These are phyloP conservation scores for Malus hybrid DNA, from an alignment of 331 rosid species.

Conservation along the genomic window DNA sequence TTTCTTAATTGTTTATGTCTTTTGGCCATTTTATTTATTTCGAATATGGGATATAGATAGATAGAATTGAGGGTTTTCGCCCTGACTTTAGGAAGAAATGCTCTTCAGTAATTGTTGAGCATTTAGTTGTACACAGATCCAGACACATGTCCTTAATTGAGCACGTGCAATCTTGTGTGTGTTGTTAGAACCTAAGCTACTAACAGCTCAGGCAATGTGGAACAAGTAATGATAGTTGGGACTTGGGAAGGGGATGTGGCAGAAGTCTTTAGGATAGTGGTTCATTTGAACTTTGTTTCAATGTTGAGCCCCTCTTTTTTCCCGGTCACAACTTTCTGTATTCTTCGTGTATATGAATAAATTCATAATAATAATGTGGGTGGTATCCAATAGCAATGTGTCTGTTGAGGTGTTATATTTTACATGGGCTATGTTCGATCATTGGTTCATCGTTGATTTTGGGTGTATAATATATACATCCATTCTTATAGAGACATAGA, in stretches of 20 bases:
- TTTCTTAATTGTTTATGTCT: not conserved
- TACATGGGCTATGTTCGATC: not conserved
- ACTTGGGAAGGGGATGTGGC: not conserved
- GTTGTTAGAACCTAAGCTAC: not conserved
- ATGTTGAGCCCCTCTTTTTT: too few species aligned
- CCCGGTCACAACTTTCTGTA: too few species aligned
- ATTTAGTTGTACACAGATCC: not conserved
- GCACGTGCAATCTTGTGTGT: not conserved
- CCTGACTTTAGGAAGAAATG: not conserved
- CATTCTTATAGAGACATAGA: not conserved
- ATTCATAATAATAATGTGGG: not conserved
- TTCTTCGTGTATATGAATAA: too few species aligned
- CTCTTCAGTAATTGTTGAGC: not conserved
- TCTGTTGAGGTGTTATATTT: not conserved
- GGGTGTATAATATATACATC: not conserved
- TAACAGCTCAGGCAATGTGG: not conserved
- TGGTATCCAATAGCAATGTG: not conserved
- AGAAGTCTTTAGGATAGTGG: too few species aligned
- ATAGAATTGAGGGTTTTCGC: not conserved
- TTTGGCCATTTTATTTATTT: not conserved
- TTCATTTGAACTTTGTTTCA: too few species aligned
- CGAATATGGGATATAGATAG: not conserved
- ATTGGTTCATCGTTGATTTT: not conserved
- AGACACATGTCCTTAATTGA: not conserved
- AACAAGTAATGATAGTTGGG: not conserved